Evolutionary conservation across 352 stramenopile species (phyloP), one percentile per base, ranked within the genome.

Genomic region (Pythium aphanidermatum): DNA sequence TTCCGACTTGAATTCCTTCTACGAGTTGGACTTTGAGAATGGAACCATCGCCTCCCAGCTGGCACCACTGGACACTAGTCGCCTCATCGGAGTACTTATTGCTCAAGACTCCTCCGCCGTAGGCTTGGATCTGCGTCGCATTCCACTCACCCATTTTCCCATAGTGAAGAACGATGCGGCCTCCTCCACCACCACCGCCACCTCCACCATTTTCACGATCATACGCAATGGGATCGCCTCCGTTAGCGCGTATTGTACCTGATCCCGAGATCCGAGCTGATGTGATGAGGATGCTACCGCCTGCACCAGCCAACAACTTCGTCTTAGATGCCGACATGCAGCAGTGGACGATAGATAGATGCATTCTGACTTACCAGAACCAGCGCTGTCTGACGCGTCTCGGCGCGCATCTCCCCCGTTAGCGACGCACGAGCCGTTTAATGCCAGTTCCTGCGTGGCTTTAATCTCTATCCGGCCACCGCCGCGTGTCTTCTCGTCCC

Each of bases 21-120:
- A n/a, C 33, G 0, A 41, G 27, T 49, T 63, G 42, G 1, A 51
- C 28, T 30, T 83, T 83, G 6, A 91, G 35, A 41, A 91, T 87
- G 3, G 82, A 86, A 12, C 82, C 82, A 24, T 88, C 79, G 27
- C 70, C 77, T 27, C 78, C 82, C 12, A 90, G 59, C 36, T 93
- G 82, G 21, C 82, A 93, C 82, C 82, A 91, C 29, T 64, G 55
- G 20, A 89, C 70, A 4, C 55, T 46, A 17, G 44, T 9, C 35
- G 65, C 14, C 3, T 25, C 12, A 11, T 49, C 26, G 20, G 17
- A 14, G 8, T 17, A 24, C 4, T 26, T 40, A n/a, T 35, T 44
- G 19, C 30, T 41, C 2, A 52, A 8, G 1, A 55, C 29, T 4
- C 49, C 51, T 8, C 60, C 60, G 23, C 60, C 60, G 33, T 51